Base-by-base conservation (phyloP, 306 rosid genomes). In the Dryas drummondii region DNA sequence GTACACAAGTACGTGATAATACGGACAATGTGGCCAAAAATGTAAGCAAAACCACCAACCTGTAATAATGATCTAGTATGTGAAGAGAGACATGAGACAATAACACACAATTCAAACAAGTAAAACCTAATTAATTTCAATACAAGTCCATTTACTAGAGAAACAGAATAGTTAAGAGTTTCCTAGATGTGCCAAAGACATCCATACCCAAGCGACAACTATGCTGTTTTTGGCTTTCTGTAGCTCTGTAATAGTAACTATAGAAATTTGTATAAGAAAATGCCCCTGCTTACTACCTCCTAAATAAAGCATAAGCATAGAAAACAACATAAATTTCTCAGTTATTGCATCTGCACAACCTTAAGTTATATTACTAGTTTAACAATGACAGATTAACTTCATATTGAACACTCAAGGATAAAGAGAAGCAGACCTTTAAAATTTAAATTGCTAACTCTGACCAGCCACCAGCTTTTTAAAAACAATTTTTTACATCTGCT, bases 1-100 rank as follows among this genome's bases (percentile, higher is more conserved):
- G 97, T 55, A 94, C 87, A 78, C 93, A 92, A 37, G 96, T 92
- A 8, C 92, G 93, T 68, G 93, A 87, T 78, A 94, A 82, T 66
- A 90, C 74, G 71, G 97, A 76, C 84, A 94, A 86, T 79, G 84
- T 48, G 67, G 80, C 86, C 87, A 94, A 82, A 89, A 94, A 94
- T 57, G 90, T 8, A 48, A 89, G 26, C 82, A 94, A 84, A 60
- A 84, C 61, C 86, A 90, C 88, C 91, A 94, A 83, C 88, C 97
- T 90, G 93, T 71, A 73, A 79, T 68, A 77, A 76, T 5, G 73
- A 63, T 64, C 77, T 52, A 78, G 47, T 40, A 76, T 74, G 80
- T 74, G 61, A 74, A 53, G 72, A 64, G 72, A 71, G 45, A 22
- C 37, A 72, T 5, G 70, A 77, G 80, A 26, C 53, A 72, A 57